Conservation (phyloP, 2,329 filamentous ascomycete species). For the Hypoxylon sp. region DNA sequence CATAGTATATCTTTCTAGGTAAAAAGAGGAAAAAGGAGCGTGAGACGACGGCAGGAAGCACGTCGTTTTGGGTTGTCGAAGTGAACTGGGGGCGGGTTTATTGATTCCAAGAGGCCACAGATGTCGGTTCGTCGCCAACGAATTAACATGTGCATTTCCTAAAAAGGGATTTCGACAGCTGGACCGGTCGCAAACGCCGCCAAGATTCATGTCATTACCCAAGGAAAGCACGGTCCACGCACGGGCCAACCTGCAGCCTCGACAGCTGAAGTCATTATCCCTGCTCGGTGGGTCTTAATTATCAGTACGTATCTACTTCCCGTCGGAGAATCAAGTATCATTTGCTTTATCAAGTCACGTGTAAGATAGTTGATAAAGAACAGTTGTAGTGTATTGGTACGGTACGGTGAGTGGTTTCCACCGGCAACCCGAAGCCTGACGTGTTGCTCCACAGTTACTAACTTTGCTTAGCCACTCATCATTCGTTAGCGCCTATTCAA, state of each 20-base stretch:
- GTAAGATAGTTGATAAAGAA: conserved; percentile 22
- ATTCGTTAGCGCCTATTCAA: conserved; percentile 30
- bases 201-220: conserved; percentile 4
- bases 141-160: conserved; percentile 32
- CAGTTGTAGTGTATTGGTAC: conserved; percentile 1
- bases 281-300: neutral
- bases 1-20: conserved; percentile 19
- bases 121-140: conserved; percentile 15
- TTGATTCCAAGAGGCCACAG: conserved; percentile 7
- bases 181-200: conserved; percentile 17
- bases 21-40: conserved; percentile 27
- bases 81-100: conserved; percentile 21
- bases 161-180: conserved; percentile 32
- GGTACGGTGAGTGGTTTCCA: conserved; percentile 21
- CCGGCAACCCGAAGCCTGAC: conserved; percentile 37
- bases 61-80: conserved; percentile 34
- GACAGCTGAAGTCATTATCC: conserved; percentile 14
- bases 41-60: conserved; percentile 26
- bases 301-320: neutral
- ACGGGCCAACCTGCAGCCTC: conserved; percentile 10
- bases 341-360: neutral
- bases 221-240: neutral
- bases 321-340: too few species aligned
- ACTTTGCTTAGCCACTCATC: conserved; percentile 36
- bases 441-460: conserved; percentile 38